Evolutionary conservation across 2,329 filamentous ascomycete genomes (phyloP).

Genomic region (Neofusicoccum laricinum): DNA sequence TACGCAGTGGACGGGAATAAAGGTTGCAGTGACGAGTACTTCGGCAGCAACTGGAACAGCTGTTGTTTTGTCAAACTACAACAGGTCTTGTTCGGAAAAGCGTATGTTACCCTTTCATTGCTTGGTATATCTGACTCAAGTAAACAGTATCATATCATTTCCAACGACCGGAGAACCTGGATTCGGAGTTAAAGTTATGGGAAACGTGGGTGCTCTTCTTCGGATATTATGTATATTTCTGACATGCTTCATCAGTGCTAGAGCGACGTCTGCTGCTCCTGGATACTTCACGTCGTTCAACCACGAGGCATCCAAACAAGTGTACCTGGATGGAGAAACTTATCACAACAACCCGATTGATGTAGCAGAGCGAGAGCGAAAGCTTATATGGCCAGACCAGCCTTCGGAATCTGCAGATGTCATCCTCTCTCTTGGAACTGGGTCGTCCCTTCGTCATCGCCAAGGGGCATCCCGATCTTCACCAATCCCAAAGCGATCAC

Average conservation of each 20-base stretch:
- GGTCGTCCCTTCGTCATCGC: slow-evolving; percentile 19
- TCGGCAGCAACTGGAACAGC: slow-evolving; percentile 38
- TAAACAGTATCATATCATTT: slow-evolving; percentile 41
- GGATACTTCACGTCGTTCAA: slow-evolving; percentile 52
- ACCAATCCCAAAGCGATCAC: too few relatives aligned
- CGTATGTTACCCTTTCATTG: too few relatives aligned
- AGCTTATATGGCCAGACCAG: slow-evolving; percentile 31
- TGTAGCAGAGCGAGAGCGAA: slow-evolving; percentile 50
- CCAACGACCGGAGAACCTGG: slow-evolving; percentile 36
- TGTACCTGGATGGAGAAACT: slow-evolving; percentile 50
- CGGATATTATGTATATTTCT: too few relatives aligned
- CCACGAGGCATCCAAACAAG: slow-evolving; percentile 46
- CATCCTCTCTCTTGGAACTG: slow-evolving; percentile 26
- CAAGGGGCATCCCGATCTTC: too few relatives aligned
- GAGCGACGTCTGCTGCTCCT: slow-evolving; percentile 51
- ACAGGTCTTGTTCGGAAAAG: slow-evolving; percentile 30
- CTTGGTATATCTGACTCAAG: too few relatives aligned
- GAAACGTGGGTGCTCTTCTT: too few relatives aligned
- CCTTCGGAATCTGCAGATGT: slow-evolving; percentile 30
- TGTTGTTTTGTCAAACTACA: slow-evolving; percentile 47
- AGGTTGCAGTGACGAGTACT: slow-evolving; percentile 46
- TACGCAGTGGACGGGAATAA: slow-evolving; percentile 20
- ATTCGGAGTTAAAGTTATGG: slow-evolving; percentile 48
- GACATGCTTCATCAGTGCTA: too few relatives aligned
- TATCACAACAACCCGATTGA: slow-evolving; percentile 51